phyloP scores from a whole-genome alignment of 805 yeast genomes.

The Starmerella asiatica region DNA sequence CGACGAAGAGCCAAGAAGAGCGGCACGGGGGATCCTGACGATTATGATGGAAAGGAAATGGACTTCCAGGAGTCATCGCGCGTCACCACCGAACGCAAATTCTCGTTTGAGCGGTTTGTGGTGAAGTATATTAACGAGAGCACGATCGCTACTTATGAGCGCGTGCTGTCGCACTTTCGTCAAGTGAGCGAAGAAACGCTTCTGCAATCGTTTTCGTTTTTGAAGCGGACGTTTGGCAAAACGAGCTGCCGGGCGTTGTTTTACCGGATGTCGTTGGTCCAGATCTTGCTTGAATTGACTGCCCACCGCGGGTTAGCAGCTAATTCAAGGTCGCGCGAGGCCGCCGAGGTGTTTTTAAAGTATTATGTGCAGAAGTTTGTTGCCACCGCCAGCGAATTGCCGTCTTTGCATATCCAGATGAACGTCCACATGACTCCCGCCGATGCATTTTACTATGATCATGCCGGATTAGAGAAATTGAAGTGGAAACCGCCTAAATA shows the following conservation, averaged over 20 bases:
- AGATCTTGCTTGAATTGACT: conserved; percentile 39
- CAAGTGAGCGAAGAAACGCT: conserved; percentile 51
- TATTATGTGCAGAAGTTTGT: conserved; percentile 51
- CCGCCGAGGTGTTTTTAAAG: conserved; percentile 49
- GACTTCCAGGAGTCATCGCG: conserved; percentile 23
- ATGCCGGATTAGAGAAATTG: conserved; percentile 41
- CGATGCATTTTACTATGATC: conserved; percentile 37
- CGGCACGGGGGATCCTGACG: conserved; percentile 13
- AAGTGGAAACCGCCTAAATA: conserved; percentile 8
- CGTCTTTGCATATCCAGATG: conserved; percentile 46
- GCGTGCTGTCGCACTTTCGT: conserved; percentile 43
- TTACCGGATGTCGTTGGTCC: conserved; percentile 63
- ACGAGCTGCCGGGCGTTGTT: conserved; percentile 45
- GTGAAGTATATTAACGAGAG: conserved; percentile 40
- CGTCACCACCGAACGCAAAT: conserved; percentile 34
- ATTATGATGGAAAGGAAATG: conserved; percentile 20
- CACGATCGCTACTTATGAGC: conserved; percentile 53
- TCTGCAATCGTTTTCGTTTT: conserved; percentile 50
- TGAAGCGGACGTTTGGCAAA: conserved; percentile 56
- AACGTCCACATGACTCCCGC: conserved; percentile 46
- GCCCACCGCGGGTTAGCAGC: conserved; percentile 38
- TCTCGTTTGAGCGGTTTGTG: conserved; percentile 35
- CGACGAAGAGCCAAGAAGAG: conserved; percentile 26
- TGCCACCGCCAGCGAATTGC: conserved; percentile 37
- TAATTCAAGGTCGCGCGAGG: conserved; percentile 35